Evolutionary conservation across 495 filamentous ascomycete species (phyloP).

Genomic region (Pseudotulostoma volvatum): DNA sequence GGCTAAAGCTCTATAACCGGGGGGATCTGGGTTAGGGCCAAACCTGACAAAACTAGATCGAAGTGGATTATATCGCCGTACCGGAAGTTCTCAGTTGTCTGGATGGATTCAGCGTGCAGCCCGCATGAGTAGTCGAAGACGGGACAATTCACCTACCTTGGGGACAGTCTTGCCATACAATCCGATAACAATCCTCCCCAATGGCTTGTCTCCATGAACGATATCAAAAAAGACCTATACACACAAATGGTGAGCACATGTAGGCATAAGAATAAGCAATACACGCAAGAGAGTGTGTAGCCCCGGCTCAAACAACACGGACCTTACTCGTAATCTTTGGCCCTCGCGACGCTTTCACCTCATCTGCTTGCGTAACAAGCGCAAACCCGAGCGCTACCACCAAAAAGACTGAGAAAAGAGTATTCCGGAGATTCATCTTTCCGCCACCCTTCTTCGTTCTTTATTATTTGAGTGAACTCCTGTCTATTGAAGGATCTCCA

Average conservation of each 20-base stretch:
- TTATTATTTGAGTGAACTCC: no score
- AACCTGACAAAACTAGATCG: no score
- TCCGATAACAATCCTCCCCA: conserved; percentile 82
- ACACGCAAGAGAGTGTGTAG: no score
- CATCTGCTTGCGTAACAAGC: conserved; percentile 55
- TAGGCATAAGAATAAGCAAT: conserved; percentile 6
- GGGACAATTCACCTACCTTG: conserved; percentile 34
- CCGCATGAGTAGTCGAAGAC: conserved; percentile 1
- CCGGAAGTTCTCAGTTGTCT: conserved; percentile 97
- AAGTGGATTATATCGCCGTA: conserved; percentile 18
- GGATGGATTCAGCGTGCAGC: conserved; percentile 1
- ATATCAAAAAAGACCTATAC: conserved; percentile 83
- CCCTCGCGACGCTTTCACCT: conserved; percentile 61
- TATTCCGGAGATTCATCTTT: conserved; percentile 34
- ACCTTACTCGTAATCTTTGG: conserved; percentile 95
- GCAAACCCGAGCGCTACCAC: conserved; percentile 47
- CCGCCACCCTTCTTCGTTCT: no score
- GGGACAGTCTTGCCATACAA: conserved; percentile 98
- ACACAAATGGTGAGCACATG: no score
- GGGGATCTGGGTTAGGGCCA: no score
- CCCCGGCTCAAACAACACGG: conserved; percentile 7
- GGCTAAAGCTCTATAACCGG: conserved; percentile 55
- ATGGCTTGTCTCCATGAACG: conserved; percentile 64
- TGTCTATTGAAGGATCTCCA: no score
- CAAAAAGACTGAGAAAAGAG: conserved; percentile 50